A percentile compares a stretch with the other conserved stretches of the same genome.
Conservation (phyloP, 164 flowering plant genomes). For the Echeveria elegans region DNA sequence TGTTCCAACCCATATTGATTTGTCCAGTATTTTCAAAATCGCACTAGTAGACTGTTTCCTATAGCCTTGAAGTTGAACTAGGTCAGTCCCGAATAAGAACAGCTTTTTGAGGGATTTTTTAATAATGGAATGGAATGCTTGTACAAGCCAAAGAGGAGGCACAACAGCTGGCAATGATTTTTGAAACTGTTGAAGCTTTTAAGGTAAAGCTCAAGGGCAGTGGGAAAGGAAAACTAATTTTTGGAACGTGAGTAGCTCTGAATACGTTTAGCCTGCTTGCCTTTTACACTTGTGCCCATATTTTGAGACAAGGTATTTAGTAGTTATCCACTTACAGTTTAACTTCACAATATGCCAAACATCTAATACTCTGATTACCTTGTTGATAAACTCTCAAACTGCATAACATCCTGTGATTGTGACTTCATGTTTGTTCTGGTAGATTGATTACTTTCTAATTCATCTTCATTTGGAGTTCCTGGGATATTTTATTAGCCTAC, state of each 20-base stretch:
- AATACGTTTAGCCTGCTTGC: neutral
- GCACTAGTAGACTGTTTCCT: neutral
- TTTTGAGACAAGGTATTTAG: too few species aligned
- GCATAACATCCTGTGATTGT: too few species aligned
- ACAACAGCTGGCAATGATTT: conserved; percentile 66
- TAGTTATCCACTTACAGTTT: too few species aligned
- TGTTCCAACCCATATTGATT: neutral
- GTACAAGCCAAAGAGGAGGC: conserved; percentile 93
- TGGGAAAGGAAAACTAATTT: conserved; percentile 84
- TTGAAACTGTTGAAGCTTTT: conserved; percentile 92
- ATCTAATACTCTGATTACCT: too few species aligned
- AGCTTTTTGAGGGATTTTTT: neutral
- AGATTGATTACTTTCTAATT: too few species aligned
- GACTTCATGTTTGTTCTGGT: too few species aligned
- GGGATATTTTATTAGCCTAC: neutral
- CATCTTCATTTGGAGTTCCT: too few species aligned
- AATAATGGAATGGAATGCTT: neutral
- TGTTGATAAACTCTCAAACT: too few species aligned
- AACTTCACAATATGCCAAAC: too few species aligned
- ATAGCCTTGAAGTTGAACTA: neutral
- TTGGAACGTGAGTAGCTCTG: conserved; percentile 62
- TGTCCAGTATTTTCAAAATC: neutral
- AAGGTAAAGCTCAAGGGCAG: conserved; percentile 91
- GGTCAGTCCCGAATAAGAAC: too few species aligned
- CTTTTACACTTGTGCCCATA: neutral